phyloP scores from a whole-genome alignment of 441 rosid genomes.

The Croton laevigatus region DNA sequence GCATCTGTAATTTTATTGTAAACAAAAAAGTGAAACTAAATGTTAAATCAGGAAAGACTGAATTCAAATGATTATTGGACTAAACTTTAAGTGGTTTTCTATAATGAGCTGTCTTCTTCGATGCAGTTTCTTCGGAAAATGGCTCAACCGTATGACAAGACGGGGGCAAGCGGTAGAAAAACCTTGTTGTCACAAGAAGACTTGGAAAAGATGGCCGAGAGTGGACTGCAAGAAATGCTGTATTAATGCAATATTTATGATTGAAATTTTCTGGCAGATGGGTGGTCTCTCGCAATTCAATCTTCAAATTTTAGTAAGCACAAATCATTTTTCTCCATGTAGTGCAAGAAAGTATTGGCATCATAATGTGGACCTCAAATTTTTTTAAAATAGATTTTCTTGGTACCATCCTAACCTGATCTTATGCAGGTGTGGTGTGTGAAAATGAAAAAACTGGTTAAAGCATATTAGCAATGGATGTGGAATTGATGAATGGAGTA shows the following conservation, averaged over 20 bases:
- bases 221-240: conserved; percentile 47
- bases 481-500: no score
- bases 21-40: neutral
- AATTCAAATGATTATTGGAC: neutral
- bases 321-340: neutral
- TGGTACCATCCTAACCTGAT: no score
- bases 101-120: neutral
- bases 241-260: neutral
- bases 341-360: no score
- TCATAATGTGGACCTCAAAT: no score
- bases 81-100: neutral
- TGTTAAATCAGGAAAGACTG: neutral
- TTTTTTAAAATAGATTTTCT: no score
- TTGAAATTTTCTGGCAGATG: neutral
- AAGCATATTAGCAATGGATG: no score
- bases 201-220: conserved; percentile 73
- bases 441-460: no score
- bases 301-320: conserved; percentile 1
- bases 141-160: conserved; percentile 95
- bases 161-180: conserved; percentile 53
- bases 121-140: conserved; percentile 85
- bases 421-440: no score
- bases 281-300: neutral
- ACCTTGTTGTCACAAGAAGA: conserved; percentile 85
- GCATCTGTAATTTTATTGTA: no score